Percentiles rank a stretch among this genome's conserved stretches.
Conservation (phyloP, 202 grass and related monocot genomes). For the Schoenoplectus tabernaemontani region DNA sequence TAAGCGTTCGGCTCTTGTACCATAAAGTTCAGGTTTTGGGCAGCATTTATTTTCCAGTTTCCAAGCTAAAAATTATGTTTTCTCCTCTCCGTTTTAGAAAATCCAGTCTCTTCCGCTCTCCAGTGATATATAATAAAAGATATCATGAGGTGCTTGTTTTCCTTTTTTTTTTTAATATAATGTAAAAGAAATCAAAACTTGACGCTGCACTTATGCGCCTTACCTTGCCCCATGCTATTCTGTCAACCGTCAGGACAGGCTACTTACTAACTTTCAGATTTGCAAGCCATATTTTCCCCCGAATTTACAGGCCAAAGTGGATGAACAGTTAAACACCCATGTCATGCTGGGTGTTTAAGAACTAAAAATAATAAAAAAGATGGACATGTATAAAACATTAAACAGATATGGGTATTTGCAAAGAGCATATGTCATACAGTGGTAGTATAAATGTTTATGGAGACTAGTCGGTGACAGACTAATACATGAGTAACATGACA, state of each 20-base stretch:
- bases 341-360: background rate
- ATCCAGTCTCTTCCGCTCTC: no score
- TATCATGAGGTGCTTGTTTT: background rate
- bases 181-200: background rate
- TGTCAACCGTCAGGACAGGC: background rate
- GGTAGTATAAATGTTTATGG: constrained; percentile 13
- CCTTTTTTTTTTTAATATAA: background rate
- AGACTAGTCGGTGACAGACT: background rate
- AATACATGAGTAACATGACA: constrained; percentile 17
- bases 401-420: background rate
- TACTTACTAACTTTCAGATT: background rate
- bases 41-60: no score
- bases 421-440: no score
- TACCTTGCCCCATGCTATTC: background rate
- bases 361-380: background rate
- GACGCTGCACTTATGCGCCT: background rate
- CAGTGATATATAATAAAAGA: no score
- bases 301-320: background rate
- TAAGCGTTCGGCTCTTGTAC: no score
- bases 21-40: no score
- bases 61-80: no score
- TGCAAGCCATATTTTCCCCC: background rate
- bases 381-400: background rate
- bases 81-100: no score
- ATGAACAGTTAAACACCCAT: background rate